Conservation (phyloP, 768 basidiomycete genomes). For the Leccinum arenicola region DNA sequence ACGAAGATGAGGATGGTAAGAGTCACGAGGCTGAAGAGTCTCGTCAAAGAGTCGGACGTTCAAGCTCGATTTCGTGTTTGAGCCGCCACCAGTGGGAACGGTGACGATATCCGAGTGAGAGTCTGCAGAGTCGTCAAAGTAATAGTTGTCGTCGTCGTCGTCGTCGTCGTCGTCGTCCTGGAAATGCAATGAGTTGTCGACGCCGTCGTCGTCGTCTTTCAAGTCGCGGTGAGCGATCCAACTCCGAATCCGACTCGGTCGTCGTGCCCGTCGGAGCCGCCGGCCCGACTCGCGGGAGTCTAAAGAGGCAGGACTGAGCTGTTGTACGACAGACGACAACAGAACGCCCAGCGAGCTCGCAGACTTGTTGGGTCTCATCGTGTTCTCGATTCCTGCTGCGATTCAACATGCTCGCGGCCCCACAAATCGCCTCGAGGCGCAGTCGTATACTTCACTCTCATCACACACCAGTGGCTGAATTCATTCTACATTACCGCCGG, state of each 20-base stretch:
- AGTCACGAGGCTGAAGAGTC: not conserved
- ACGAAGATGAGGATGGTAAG: not conserved
- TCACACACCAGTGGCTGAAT: not conserved
- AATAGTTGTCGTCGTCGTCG: not conserved
- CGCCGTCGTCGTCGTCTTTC: not conserved
- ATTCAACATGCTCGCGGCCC: not conserved
- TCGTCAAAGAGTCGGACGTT: not conserved
- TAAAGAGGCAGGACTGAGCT: slow-evolving; percentile 6
- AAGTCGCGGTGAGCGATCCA: slow-evolving; percentile 11
- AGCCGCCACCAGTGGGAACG: not conserved
- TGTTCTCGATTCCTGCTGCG: not conserved
- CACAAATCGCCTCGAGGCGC: slow-evolving; percentile 13
- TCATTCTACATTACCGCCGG: slow-evolving; percentile 9
- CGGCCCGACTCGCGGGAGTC: not conserved
- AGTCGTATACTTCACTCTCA: not conserved
- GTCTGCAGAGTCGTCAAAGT: slow-evolving; percentile 8
- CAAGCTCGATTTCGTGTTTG: not conserved
- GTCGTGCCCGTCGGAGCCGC: slow-evolving; percentile 3
- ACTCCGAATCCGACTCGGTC: slow-evolving; percentile 14
- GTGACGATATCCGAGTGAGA: not conserved
- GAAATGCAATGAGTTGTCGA: slow-evolving; percentile 15
- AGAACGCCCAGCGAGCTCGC: slow-evolving; percentile 1
- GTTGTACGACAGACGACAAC: slow-evolving; percentile 23
- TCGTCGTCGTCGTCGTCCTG: slow-evolving; percentile 9
- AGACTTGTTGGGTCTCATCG: slow-evolving; percentile 1